These are phyloP conservation scores for Thielaviopsis punctulata DNA, from an alignment of 2,329 filamentous ascomycete species.

Conservation along the genomic window DNA sequence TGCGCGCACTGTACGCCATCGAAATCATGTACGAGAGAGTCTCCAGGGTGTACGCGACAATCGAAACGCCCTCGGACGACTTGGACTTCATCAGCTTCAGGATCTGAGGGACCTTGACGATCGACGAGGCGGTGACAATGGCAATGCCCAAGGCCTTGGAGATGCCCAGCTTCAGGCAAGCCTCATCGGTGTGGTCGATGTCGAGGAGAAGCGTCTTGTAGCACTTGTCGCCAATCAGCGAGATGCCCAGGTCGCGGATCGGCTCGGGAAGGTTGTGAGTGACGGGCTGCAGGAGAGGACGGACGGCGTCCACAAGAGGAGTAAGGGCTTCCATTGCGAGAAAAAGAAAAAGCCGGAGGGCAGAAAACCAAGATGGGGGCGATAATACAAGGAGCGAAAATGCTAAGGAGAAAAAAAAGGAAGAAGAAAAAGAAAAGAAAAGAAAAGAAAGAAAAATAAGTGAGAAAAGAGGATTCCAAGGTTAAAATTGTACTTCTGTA, in stretches of 20 bases:
- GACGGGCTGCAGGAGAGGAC: slow-evolving; percentile 46
- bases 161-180: slow-evolving; percentile 75
- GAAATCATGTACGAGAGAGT: slow-evolving; percentile 75
- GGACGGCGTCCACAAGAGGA: slow-evolving; percentile 41
- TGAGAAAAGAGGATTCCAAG: slow-evolving; percentile 2
- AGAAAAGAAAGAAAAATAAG: neutral
- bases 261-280: slow-evolving; percentile 58
- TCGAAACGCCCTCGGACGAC: slow-evolving; percentile 70
- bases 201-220: slow-evolving; percentile 76
- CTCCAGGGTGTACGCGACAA: slow-evolving; percentile 85
- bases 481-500: neutral
- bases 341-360: neutral
- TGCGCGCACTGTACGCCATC: slow-evolving; percentile 81
- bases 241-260: slow-evolving; percentile 55
- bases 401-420: neutral
- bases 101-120: slow-evolving; percentile 96
- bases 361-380: neutral
- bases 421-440: neutral
- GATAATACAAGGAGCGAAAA: neutral
- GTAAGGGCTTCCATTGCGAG: slow-evolving; percentile 10
- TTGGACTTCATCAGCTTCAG: slow-evolving; percentile 71
- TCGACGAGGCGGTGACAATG: slow-evolving; percentile 75
- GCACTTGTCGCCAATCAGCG: slow-evolving; percentile 68
- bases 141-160: slow-evolving; percentile 86
- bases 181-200: slow-evolving; percentile 57